phyloP scores from a whole-genome alignment of 225 moss, liverwort and hornwort genomes.

The Marchantia polymorpha region DNA sequence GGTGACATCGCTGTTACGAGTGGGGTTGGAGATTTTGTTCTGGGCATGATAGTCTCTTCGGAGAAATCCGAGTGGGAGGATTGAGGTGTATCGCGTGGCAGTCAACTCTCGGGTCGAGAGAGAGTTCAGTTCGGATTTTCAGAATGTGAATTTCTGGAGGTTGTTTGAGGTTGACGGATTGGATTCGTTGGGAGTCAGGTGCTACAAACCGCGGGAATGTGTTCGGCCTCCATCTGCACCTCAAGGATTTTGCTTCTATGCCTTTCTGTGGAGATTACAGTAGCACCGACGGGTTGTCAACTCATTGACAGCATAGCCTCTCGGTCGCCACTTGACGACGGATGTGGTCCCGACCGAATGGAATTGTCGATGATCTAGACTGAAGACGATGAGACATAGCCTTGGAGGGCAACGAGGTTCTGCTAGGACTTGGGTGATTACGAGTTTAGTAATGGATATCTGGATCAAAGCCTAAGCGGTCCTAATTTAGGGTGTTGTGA shows the following conservation, averaged over 20 bases:
- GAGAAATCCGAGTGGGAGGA: no score
- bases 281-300: no score
- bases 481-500: constrained; percentile 15
- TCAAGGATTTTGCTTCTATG: no score
- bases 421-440: neutral
- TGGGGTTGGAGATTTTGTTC: neutral
- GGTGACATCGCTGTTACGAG: no score
- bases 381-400: neutral
- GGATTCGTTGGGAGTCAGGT: no score
- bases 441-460: neutral
- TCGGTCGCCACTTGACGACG: neutral
- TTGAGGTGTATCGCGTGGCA: no score
- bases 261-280: no score
- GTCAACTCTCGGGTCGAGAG: no score
- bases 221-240: no score
- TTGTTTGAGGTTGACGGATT: neutral
- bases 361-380: neutral
- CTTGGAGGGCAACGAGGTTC: neutral
- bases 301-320: neutral
- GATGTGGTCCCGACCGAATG: neutral
- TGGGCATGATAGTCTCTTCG: neutral
- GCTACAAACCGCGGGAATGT: no score
- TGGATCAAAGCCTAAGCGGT: neutral
- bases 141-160: neutral
- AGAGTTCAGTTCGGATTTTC: no score